Evolutionary conservation across 352 stramenopile species (phyloP), one percentile per base, ranked within the genome.

Genomic region (Aphanomyces invadans): DNA sequence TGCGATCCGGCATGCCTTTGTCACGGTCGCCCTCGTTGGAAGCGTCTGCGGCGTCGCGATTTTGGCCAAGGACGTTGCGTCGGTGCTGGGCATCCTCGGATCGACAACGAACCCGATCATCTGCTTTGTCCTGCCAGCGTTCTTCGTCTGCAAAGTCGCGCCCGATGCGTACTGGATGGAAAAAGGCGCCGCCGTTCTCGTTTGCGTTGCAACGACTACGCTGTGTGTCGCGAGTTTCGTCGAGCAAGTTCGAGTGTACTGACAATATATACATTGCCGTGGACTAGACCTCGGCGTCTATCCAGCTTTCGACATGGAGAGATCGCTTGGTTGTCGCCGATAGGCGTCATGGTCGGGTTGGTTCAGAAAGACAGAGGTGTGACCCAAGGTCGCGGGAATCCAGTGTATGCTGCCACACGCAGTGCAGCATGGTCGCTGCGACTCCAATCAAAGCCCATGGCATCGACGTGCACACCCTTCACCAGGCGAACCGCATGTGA

Each of bases 21-120:
- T 94, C n/a, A 91, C 78, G 17, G 19, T 81, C 2, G 60, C 76
- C 42, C 74, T 94, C 1, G 81, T 93, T 4, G 26, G 75, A 15
- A 62, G 70, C 0, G 74, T 78, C 42, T 72, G 90, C 45, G 26
- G 79, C 0, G 81, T 91, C 0, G 81, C 87, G n/a, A 72, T 92
- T n/a, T 73, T 76, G 0, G 81, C 86, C 2, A 79, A 74, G 5
- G 83, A 94, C 61, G 94, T 95, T 57, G 81, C 85, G 15, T 90
- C 81, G 4, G 85, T 95, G 51, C 79, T 95, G n/a, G 76, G 75
- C 3, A 71, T 95, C 19, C 76, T 95, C 12, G 87, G 87, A 39
- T 78, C 85, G 29, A 95, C 85, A 25, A 91, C 85, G 2, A 95
- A 95, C 74, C 87, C 87, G 2, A 71, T 86, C 60, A 94, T 95